phyloP scores from a whole-genome alignment of 1,139 yeast species.

The Yamadazyma taylorii region DNA sequence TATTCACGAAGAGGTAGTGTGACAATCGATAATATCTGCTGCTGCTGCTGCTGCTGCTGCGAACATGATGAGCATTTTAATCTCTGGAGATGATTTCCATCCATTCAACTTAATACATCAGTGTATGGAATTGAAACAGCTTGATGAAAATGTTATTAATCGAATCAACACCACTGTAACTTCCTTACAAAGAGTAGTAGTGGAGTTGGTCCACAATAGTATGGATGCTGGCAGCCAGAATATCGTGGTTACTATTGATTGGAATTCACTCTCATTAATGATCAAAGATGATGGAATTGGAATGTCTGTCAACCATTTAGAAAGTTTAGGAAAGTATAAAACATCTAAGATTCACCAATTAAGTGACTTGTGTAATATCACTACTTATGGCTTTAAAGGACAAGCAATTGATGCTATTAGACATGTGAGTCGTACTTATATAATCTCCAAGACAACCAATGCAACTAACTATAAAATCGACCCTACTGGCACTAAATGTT shows the following conservation, averaged over 20 bases:
- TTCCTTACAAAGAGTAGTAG: slow-evolving; percentile 45
- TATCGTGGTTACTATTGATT: slow-evolving; percentile 65
- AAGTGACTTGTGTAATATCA: slow-evolving; percentile 49
- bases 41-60: too few relatives aligned
- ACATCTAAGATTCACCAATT: slow-evolving; percentile 64
- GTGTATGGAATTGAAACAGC: background rate
- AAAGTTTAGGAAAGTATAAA: slow-evolving; percentile 63
- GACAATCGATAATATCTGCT: too few relatives aligned
- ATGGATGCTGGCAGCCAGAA: slow-evolving; percentile 69
- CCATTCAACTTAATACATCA: too few relatives aligned
- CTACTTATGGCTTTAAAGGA: slow-evolving; percentile 74
- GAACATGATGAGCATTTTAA: too few relatives aligned
- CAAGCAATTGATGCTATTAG: slow-evolving; percentile 71
- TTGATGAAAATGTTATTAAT: slow-evolving; percentile 1
- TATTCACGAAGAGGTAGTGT: background rate
- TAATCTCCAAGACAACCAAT: background rate
- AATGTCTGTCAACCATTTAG: slow-evolving; percentile 56
- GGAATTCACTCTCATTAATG: slow-evolving; percentile 56
- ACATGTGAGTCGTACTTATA: slow-evolving; percentile 2
- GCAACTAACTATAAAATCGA: background rate
- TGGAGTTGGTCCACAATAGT: slow-evolving; percentile 77
- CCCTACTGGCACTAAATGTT: background rate
- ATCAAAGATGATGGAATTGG: slow-evolving; percentile 82
- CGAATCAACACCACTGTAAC: slow-evolving; percentile 9
- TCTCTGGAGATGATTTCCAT: background rate